A percentile compares a stretch with the other conserved stretches of the same genome.
These are phyloP conservation scores for Aspergillus caelatus DNA, from an alignment of 2,329 filamentous ascomycete genomes.

Conservation along the genomic window DNA sequence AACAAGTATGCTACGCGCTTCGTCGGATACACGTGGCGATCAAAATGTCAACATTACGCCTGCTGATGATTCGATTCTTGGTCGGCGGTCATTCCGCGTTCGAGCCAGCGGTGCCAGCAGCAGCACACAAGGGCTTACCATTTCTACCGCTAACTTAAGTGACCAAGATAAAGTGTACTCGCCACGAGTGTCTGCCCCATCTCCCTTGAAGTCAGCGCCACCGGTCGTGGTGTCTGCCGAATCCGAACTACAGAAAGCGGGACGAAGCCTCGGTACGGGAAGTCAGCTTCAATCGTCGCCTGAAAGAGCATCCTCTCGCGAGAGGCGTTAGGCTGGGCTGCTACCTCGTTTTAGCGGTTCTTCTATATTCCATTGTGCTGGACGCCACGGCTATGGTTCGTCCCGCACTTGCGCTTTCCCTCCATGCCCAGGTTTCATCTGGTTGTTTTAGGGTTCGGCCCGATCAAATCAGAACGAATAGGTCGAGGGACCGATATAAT, in stretches of 20 bases:
- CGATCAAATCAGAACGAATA: not conserved
- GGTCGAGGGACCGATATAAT: not conserved
- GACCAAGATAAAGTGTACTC: conserved; percentile 29
- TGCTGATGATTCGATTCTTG: conserved; percentile 23
- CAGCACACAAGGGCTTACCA: conserved; percentile 29
- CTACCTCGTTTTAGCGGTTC: not conserved
- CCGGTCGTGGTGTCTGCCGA: conserved; percentile 34
- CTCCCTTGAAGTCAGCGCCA: conserved; percentile 36
- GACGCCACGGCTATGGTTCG: conserved; percentile 17
- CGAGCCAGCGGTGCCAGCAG: conserved; percentile 35
- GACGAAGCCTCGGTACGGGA: conserved; percentile 31
- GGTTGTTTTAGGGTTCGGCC: not conserved
- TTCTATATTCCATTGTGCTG: not conserved
- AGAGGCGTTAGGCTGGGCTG: conserved; percentile 14
- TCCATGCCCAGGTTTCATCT: not conserved
- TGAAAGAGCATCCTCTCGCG: conserved; percentile 13
- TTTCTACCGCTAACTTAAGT: conserved; percentile 34
- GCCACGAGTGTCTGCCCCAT: conserved; percentile 21
- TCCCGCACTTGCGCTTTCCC: conserved; percentile 1
- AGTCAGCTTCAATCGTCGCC: conserved; percentile 26
- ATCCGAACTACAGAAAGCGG: conserved; percentile 24
- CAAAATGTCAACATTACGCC: conserved; percentile 31
- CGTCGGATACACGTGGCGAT: conserved; percentile 19
- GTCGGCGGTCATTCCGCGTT: conserved; percentile 36
- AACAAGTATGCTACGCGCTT: conserved; percentile 20